These are phyloP conservation scores for Bipolaris oryzae DNA, from an alignment of 2,329 filamentous ascomycete genomes.

Conservation along the genomic window DNA sequence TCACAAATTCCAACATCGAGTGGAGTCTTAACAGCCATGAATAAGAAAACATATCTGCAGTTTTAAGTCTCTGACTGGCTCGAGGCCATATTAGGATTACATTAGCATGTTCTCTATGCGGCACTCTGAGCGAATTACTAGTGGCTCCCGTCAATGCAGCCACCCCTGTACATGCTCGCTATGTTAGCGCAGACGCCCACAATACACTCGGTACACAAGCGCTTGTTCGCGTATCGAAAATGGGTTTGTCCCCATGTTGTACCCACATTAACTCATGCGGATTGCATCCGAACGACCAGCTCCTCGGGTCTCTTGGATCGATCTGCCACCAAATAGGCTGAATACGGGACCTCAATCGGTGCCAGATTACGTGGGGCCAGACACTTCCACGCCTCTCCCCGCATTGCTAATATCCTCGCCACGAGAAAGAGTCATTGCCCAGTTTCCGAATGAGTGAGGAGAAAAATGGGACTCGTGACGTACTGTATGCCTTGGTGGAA, in stretches of 20 bases:
- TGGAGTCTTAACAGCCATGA: not conserved
- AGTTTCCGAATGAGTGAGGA: not conserved
- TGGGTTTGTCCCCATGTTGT: not conserved
- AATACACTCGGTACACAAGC: not conserved
- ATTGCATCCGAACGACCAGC: not conserved
- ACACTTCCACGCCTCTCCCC: not conserved
- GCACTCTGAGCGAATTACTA: not conserved
- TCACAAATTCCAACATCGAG: not conserved
- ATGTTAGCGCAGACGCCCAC: not conserved
- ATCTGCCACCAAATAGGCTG: not conserved
- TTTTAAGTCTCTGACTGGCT: not conserved
- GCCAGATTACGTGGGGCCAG: not conserved
- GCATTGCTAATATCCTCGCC: not conserved
- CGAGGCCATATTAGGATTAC: not conserved
- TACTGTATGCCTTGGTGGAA: not conserved
- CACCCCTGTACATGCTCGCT: not conserved
- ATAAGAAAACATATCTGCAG: not conserved
- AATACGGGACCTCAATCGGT: not conserved
- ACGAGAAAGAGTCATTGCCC: not conserved
- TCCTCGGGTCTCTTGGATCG: not conserved
- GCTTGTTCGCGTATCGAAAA: slow-evolving; percentile 6
- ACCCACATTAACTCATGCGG: not conserved
- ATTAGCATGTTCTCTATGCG: not conserved
- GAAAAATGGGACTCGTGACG: not conserved
- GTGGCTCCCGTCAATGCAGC: not conserved